phyloP scores from a whole-genome alignment of 148 eudicot species.

The Nepenthes gracilis region DNA sequence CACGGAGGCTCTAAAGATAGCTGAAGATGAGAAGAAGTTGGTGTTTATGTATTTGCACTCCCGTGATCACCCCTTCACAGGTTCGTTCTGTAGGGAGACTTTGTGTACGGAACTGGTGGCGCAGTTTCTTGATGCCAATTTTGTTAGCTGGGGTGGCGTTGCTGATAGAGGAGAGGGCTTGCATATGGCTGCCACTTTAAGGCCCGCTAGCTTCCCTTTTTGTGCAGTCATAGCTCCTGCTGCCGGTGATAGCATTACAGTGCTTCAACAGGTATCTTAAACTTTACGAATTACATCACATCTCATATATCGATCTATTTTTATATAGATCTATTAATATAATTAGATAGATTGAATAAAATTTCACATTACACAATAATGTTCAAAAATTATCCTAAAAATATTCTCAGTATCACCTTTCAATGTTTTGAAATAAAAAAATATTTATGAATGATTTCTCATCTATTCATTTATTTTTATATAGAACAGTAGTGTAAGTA shows the following conservation, averaged over 20 bases:
- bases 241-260: slow-evolving; percentile 51
- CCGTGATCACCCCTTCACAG: slow-evolving; percentile 62
- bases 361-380: too few relatives aligned
- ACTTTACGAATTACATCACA: background rate
- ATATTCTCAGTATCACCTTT: too few relatives aligned
- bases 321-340: too few relatives aligned
- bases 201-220: slow-evolving; percentile 61
- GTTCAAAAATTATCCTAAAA: too few relatives aligned
- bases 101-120: slow-evolving; percentile 66
- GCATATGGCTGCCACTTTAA: slow-evolving; percentile 41
- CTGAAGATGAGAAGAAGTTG: slow-evolving; percentile 56
- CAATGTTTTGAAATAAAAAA: too few relatives aligned
- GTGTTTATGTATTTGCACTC: slow-evolving; percentile 77
- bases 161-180: slow-evolving; percentile 55
- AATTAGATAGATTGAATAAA: too few relatives aligned
- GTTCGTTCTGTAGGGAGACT: slow-evolving; percentile 54
- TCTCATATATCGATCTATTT: too few relatives aligned
- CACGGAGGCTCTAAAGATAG: slow-evolving; percentile 53
- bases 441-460: too few relatives aligned
- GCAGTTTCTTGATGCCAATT: slow-evolving; percentile 76
- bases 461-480: too few relatives aligned
- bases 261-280: slow-evolving; percentile 56
- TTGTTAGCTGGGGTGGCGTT: slow-evolving; percentile 78
- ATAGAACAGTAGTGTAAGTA: too few relatives aligned
- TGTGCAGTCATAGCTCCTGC: slow-evolving; percentile 83